Conservation (phyloP, 2,329 filamentous ascomycete genomes). For the Fusarium annulatum region DNA sequence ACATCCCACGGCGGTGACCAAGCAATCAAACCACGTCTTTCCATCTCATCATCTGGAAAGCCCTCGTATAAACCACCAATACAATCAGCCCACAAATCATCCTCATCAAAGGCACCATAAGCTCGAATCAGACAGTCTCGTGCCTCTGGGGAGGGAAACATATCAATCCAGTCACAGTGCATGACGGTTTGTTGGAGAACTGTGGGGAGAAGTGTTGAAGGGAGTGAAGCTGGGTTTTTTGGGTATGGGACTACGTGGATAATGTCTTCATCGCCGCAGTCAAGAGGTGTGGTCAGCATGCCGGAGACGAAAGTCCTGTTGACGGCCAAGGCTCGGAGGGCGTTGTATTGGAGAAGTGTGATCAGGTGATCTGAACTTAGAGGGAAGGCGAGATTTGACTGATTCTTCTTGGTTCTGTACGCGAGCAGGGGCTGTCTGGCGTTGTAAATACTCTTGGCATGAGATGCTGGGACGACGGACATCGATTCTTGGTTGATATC, state of each 20-base stretch:
- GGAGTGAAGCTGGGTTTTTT: neutral
- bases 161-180: slow-evolving; percentile 27
- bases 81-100: slow-evolving; percentile 56
- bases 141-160: slow-evolving; percentile 13
- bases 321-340: slow-evolving; percentile 18
- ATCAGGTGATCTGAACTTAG: slow-evolving; percentile 23
- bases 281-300: slow-evolving; percentile 8
- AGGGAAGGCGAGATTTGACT: slow-evolving; percentile 1
- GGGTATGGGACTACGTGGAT: slow-evolving; percentile 21
- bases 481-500: slow-evolving; percentile 14
- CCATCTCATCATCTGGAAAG: slow-evolving; percentile 55
- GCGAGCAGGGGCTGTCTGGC: neutral
- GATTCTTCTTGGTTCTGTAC: neutral
- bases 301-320: slow-evolving; percentile 22
- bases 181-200: slow-evolving; percentile 17
- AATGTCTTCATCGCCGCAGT: slow-evolving; percentile 9
- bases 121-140: slow-evolving; percentile 12
- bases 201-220: slow-evolving; percentile 11
- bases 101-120: slow-evolving; percentile 50
- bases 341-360: slow-evolving; percentile 28
- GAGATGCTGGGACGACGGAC: neutral
- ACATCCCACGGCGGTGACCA: slow-evolving; percentile 50
- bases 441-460: neutral
- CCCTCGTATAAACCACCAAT: slow-evolving; percentile 57
- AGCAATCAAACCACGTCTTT: slow-evolving; percentile 54